Evolutionary conservation across 345 rosid species (phyloP).

Genomic region (Hevea brasiliensis): DNA sequence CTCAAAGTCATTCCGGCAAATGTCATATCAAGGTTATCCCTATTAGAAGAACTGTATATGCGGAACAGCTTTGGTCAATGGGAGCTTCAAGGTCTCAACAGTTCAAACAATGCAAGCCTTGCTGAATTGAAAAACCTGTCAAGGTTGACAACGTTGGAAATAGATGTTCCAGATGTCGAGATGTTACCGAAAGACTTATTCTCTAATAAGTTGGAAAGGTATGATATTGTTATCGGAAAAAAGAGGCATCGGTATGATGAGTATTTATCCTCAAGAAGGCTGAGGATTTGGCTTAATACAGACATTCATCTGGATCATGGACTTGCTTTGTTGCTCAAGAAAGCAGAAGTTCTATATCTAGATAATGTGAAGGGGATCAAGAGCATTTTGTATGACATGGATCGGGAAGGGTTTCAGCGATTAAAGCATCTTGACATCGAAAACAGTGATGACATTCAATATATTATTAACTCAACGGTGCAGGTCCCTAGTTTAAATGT

Average conservation of each 20-base stretch:
- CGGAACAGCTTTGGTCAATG: constrained; percentile 22
- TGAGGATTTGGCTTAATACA: not conserved
- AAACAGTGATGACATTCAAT: not conserved
- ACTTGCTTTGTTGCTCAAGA: not conserved
- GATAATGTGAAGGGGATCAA: not conserved
- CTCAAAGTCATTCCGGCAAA: no score
- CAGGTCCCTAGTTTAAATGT: not conserved
- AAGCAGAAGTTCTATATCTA: not conserved
- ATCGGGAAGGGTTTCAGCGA: not conserved
- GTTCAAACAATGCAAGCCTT: constrained; percentile 13
- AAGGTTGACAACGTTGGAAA: constrained; percentile 13
- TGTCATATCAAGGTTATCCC: no score
- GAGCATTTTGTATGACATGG: not conserved
- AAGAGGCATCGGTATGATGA: constrained; percentile 1
- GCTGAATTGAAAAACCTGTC: constrained; percentile 23
- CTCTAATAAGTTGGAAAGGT: constrained; percentile 6
- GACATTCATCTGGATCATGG: not conserved
- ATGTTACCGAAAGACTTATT: constrained; percentile 11
- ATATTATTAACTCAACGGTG: not conserved
- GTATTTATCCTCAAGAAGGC: not conserved
- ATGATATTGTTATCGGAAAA: constrained; percentile 20
- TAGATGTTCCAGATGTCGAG: constrained; percentile 1
- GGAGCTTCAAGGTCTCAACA: constrained; percentile 20
- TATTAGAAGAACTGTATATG: constrained; percentile 41
- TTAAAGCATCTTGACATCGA: not conserved